Evolutionary conservation across 2,329 filamentous ascomycete species (phyloP).

Genomic region (Pyrenophora seminiperda): DNA sequence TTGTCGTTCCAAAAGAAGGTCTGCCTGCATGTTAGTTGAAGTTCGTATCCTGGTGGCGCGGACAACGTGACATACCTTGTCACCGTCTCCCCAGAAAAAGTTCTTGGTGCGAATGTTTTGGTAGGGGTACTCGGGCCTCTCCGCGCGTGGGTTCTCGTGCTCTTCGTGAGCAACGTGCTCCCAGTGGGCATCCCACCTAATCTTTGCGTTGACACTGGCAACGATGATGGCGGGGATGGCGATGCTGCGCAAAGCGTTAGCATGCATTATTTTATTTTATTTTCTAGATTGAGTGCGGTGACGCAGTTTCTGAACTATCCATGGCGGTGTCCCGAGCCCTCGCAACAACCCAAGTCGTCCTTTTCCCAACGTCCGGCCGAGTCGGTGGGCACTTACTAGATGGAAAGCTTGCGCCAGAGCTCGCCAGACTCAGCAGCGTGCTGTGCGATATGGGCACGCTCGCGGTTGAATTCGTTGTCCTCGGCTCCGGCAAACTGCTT

Average conservation of each 20-base stretch:
- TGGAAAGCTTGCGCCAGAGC: slow-evolving; percentile 92
- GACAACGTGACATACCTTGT: slow-evolving; percentile 70
- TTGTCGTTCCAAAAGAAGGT: slow-evolving; percentile 80
- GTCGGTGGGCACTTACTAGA: slow-evolving; percentile 72
- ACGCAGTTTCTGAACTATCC: too few species aligned
- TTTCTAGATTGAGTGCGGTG: background rate
- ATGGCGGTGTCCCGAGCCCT: too few species aligned
- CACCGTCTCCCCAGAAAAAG: slow-evolving; percentile 91
- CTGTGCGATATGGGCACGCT: slow-evolving; percentile 86
- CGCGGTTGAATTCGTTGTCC: slow-evolving; percentile 92
- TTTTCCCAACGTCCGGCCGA: background rate
- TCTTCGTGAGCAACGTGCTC: slow-evolving; percentile 83
- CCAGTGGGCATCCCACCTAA: slow-evolving; percentile 95
- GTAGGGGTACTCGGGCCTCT: slow-evolving; percentile 92
- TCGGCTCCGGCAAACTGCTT: slow-evolving; percentile 64
- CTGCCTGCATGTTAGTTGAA: slow-evolving; percentile 32
- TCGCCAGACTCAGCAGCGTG: slow-evolving; percentile 86
- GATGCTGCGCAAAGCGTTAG: slow-evolving; percentile 61
- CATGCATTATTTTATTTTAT: slow-evolving; percentile 1
- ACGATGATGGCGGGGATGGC: slow-evolving; percentile 75
- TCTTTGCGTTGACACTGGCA: slow-evolving; percentile 80
- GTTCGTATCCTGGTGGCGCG: background rate
- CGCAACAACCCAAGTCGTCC: too few species aligned
- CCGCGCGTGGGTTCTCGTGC: slow-evolving; percentile 70
- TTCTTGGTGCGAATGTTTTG: slow-evolving; percentile 98